Conservation (phyloP, 345 rosid genomes). For the Melaleuca quinquenervia region DNA sequence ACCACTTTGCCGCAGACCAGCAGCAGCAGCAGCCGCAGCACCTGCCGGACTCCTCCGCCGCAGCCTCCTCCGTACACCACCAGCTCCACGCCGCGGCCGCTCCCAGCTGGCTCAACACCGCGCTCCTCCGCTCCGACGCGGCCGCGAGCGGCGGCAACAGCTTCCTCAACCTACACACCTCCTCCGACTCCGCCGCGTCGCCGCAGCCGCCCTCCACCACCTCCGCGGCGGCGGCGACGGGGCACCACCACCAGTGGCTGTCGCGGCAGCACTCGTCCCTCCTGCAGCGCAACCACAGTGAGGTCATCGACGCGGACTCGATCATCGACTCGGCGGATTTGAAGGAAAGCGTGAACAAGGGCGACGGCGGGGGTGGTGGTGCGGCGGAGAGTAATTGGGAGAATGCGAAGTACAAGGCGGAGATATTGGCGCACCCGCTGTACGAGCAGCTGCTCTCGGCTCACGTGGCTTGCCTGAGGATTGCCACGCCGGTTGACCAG, state of each 20-base stretch:
- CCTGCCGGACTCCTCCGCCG: conserved; percentile 30
- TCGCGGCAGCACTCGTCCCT: conserved; percentile 52
- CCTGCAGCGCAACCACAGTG: conserved; percentile 21
- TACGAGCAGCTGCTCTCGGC: conserved; percentile 91
- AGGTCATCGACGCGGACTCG: conserved; percentile 29
- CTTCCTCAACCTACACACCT: conserved; percentile 76
- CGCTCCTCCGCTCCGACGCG: conserved; percentile 53
- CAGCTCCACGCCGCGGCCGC: neutral
- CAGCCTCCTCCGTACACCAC: neutral
- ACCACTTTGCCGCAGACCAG: conserved; percentile 55
- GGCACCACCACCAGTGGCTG: conserved; percentile 60
- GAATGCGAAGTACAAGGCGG: conserved; percentile 78
- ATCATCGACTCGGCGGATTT: conserved; percentile 24
- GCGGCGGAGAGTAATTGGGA: conserved; percentile 53
- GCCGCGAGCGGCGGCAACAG: conserved; percentile 28
- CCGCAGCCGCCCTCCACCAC: conserved; percentile 18
- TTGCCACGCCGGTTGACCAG: conserved; percentile 96
- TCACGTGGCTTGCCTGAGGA: conserved; percentile 79
- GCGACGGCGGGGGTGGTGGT: conserved; percentile 13
- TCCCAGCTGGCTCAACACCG: conserved; percentile 87
- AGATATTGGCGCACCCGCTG: conserved; percentile 76
- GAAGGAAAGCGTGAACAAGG: conserved; percentile 25
- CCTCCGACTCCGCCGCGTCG: conserved; percentile 1
- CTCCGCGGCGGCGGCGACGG: conserved; percentile 26
- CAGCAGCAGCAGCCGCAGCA: conserved; percentile 24